Base-by-base conservation (phyloP, 768 basidiomycete species). In the Hortiboletus campestris region DNA sequence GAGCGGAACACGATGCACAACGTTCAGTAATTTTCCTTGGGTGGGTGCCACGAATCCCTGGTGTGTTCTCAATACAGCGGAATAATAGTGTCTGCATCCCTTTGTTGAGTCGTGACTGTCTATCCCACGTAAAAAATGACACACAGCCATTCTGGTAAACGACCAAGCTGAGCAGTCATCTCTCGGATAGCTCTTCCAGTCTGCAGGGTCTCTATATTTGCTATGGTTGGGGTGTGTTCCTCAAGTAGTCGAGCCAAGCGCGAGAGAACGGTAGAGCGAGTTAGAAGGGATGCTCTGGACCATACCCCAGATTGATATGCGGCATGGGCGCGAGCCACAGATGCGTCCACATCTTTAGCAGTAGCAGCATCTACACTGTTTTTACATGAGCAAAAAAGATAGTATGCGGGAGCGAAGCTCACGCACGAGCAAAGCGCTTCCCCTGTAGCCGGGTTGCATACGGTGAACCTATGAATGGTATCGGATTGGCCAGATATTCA, bases 131-230 rank as follows among this genome's bases (percentile, higher is more conserved):
- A 52, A 38, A 22, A 44, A 32, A 56, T 17, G 5, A 75, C 87
- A 69, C 61, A 91, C 88, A 93, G 77, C 92, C 92, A 94, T 70
- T 94, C 90, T 6, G 91, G 90, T 35, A 94, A 75, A 38, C 92
- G 78, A 1, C 79, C 74, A 4, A 94, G 76, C 70, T 94, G 92
- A 0, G 84, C 83, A 19, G 76, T 82, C 90, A 94, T 92, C 71
- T 94, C 91, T 13, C 88, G 78, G 44, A 91, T 85, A n/a, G 88
- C 76, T 51, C 90, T 78, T 12, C 91, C 91, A 0, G 91, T 93
- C 69, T 94, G 91, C 46, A 85, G 55, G 2, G 84, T 82, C 70
- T 94, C 91, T 19, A 88, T 72, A 38, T 72, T 68, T 2, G 89
- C 88, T 13, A 91, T 66, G 25, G 84, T 78, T 0, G 81, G 76